Evolutionary conservation across 108 stramenopile genomes (phyloP).

Genomic region (Mayamaea pseudoterrestris): DNA sequence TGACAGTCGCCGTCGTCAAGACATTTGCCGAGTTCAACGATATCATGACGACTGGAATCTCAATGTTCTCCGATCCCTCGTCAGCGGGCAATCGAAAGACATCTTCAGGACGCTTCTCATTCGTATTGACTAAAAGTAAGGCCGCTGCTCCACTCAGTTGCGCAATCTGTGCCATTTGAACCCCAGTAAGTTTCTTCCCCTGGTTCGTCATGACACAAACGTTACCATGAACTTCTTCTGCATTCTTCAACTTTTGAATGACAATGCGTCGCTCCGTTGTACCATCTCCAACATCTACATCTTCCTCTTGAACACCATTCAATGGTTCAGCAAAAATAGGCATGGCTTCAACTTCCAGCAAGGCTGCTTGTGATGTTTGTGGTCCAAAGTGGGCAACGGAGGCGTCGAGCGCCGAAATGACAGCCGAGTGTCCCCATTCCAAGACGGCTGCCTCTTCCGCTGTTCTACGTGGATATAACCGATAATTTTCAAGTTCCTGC

Average conservation of each 20-base stretch:
- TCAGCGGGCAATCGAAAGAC: constrained; percentile 53
- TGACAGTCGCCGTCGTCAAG: constrained; percentile 59
- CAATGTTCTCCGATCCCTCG: constrained; percentile 44
- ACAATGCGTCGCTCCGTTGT: constrained; percentile 1
- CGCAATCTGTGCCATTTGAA: constrained; percentile 71
- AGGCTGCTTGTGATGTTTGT: constrained; percentile 69
- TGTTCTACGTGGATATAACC: constrained; percentile 55
- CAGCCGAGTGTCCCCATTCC: constrained; percentile 87
- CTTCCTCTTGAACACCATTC: constrained; percentile 35
- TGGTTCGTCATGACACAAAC: constrained; percentile 80
- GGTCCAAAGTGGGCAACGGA: constrained; percentile 78
- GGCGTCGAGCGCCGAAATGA: constrained; percentile 79
- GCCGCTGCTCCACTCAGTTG: constrained; percentile 76
- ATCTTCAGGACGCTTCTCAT: constrained; percentile 65
- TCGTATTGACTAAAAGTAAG: constrained; percentile 72
- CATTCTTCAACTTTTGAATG: constrained; percentile 33
- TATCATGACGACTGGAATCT: constrained; percentile 84
- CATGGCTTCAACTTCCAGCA: constrained; percentile 77
- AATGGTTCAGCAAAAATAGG: constrained; percentile 68
- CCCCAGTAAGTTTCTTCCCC: constrained; percentile 37
- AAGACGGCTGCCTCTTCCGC: constrained; percentile 76
- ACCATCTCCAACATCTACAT: constrained; percentile 13
- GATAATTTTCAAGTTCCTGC: no score
- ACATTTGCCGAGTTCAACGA: constrained; percentile 75
- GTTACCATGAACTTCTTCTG: constrained; percentile 66